Conservation (phyloP, 371 early-diverging fungal genomes). For the Neoconidiobolus thromboides region DNA sequence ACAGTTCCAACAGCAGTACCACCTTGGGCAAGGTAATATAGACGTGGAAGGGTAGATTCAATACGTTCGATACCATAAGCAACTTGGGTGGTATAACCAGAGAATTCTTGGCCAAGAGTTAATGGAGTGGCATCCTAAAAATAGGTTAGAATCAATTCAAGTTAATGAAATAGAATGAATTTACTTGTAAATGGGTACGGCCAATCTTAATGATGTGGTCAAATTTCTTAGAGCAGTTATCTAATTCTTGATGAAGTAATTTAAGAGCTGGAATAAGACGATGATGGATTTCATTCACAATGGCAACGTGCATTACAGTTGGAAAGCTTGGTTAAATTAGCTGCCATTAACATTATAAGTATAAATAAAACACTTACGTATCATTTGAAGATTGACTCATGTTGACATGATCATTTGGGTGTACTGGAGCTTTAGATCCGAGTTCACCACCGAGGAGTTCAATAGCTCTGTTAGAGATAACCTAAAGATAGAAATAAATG, state of each 20-base stretch:
- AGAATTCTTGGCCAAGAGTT: conserved; percentile 93
- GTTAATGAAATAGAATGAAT: not conserved
- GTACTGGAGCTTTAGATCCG: conserved; percentile 80
- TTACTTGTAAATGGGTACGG: conserved; percentile 63
- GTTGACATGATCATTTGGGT: conserved; percentile 96
- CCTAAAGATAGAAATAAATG: conserved; percentile 16
- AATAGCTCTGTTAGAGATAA: conserved; percentile 90
- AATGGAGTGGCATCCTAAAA: conserved; percentile 83
- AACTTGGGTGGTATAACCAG: conserved; percentile 81
- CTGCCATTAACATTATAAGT: too few species aligned
- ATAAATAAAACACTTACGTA: conserved; percentile 26
- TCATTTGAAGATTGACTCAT: conserved; percentile 93
- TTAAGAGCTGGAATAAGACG: conserved; percentile 63
- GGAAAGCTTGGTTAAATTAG: conserved; percentile 41
- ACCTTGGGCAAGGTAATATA: conserved; percentile 81
- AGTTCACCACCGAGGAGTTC: conserved; percentile 77
- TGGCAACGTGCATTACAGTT: conserved; percentile 89
- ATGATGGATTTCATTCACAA: conserved; percentile 57
- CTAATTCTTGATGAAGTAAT: conserved; percentile 46
- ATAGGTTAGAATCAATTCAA: not conserved
- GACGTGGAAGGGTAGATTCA: conserved; percentile 49
- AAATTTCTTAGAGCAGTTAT: conserved; percentile 53
- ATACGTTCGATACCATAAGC: conserved; percentile 69
- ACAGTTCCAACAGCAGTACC: conserved; percentile 94
- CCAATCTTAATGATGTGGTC: conserved; percentile 86